These are phyloP conservation scores for Boletus subcaerulescens DNA, from an alignment of 768 basidiomycete genomes.

Conservation along the genomic window DNA sequence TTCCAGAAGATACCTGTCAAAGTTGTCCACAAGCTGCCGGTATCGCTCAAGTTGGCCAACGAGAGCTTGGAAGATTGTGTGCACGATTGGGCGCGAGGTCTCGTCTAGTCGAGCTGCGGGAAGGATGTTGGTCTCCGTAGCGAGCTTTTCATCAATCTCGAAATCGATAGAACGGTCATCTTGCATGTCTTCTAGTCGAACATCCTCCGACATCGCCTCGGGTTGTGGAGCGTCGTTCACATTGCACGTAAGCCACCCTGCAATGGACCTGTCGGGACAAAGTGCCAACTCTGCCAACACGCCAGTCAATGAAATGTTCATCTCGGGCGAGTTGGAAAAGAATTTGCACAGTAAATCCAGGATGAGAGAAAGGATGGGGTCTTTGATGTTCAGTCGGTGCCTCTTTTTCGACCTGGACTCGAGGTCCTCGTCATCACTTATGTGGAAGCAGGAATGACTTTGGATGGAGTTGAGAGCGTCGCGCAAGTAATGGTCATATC, in stretches of 20 bases:
- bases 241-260: constrained; percentile 84
- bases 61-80: constrained; percentile 77
- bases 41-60: constrained; percentile 81
- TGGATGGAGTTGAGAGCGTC: constrained; percentile 73
- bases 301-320: constrained; percentile 86
- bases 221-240: constrained; percentile 36
- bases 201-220: constrained; percentile 8
- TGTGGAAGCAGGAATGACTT: constrained; percentile 55
- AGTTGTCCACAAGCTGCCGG: constrained; percentile 67
- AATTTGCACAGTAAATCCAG: constrained; percentile 73
- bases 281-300: constrained; percentile 74
- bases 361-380: constrained; percentile 68
- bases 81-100: constrained; percentile 71
- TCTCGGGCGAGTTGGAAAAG: constrained; percentile 82
- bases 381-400: constrained; percentile 76
- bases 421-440: constrained; percentile 42
- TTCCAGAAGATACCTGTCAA: constrained; percentile 82
- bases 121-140: constrained; percentile 52
- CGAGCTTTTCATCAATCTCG: constrained; percentile 61
- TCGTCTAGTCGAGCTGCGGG: constrained; percentile 72
- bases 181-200: constrained; percentile 44
- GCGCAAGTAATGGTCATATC: constrained; percentile 78
- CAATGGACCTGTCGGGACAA: constrained; percentile 83
- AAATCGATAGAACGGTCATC: constrained; percentile 85
- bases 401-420: constrained; percentile 44